Percentiles rank a stretch among this genome's conserved stretches.
Conservation (phyloP, 129 eudicot species). For the Kitagawia praeruptora region DNA sequence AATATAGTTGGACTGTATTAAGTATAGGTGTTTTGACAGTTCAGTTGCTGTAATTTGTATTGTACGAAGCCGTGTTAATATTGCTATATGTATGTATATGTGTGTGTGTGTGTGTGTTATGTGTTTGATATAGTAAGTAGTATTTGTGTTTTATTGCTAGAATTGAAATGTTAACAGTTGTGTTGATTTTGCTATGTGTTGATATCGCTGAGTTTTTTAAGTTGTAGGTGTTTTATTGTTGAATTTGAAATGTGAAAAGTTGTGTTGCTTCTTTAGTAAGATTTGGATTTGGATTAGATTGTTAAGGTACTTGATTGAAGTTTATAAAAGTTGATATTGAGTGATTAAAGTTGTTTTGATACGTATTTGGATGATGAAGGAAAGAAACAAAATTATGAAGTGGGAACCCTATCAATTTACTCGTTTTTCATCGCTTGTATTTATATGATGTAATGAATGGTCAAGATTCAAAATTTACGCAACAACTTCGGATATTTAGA, state of each 20-base stretch:
- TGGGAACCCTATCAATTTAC: background rate
- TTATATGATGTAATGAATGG: background rate
- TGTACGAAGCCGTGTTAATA: too few relatives aligned
- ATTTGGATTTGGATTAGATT: background rate
- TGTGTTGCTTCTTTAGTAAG: background rate
- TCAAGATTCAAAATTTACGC: background rate
- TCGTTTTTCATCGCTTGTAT: background rate
- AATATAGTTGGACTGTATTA: too few relatives aligned
- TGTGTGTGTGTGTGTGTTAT: background rate
- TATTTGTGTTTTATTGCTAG: too few relatives aligned
- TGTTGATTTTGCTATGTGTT: background rate
- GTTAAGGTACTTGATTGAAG: background rate
- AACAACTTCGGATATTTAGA: background rate
- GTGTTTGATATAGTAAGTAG: background rate
- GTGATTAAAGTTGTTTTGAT: background rate
- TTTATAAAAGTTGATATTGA: background rate
- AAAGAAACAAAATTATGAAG: background rate
- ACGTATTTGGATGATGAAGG: background rate
- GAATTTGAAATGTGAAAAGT: background rate
- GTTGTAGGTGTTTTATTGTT: background rate
- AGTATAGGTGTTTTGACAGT: too few relatives aligned
- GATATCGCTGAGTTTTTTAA: background rate
- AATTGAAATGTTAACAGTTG: too few relatives aligned
- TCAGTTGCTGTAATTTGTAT: too few relatives aligned
- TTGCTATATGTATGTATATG: too few relatives aligned